These are phyloP conservation scores for Proteromonas lacertae DNA, from an alignment of 352 stramenopile genomes.

Conservation along the genomic window DNA sequence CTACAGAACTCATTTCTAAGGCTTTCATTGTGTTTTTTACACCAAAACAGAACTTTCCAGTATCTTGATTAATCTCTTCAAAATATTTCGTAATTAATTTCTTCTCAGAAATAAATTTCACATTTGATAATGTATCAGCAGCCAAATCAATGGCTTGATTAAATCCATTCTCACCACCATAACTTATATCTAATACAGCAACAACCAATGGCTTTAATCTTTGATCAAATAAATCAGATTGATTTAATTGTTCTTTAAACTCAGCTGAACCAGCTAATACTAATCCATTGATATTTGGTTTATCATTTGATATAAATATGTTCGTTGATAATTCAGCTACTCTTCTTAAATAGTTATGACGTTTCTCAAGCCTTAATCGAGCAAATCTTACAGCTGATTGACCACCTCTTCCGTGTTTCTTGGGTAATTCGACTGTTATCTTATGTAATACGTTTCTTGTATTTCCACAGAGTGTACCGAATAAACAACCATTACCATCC, in stretches of 20 bases:
- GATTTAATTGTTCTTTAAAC: constrained; percentile 90
- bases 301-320: constrained; percentile 90
- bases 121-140: constrained; percentile 75
- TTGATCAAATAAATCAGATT: constrained; percentile 78
- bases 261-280: constrained; percentile 90
- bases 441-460: constrained; percentile 53
- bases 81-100: constrained; percentile 95
- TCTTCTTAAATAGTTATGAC: constrained; percentile 98
- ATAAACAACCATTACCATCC: constrained; percentile 93
- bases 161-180: constrained; percentile 94
- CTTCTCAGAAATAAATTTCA: constrained; percentile 99
- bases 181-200: constrained; percentile 97
- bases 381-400: constrained; percentile 97
- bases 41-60: constrained; percentile 96
- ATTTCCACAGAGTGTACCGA: constrained; percentile 74
- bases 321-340: constrained; percentile 82
- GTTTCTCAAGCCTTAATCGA: constrained; percentile 90
- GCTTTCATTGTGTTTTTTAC: constrained; percentile 88
- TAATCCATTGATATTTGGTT: constrained; percentile 79
- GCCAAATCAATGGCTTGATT: constrained; percentile 96
- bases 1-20: constrained; percentile 80
- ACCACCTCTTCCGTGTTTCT: constrained; percentile 95
- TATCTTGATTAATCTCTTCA: constrained; percentile 92
- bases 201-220: constrained; percentile 62
- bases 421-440: constrained; percentile 85